phyloP scores from a whole-genome alignment of 2,329 filamentous ascomycete species.

The Alternaria longipes region DNA sequence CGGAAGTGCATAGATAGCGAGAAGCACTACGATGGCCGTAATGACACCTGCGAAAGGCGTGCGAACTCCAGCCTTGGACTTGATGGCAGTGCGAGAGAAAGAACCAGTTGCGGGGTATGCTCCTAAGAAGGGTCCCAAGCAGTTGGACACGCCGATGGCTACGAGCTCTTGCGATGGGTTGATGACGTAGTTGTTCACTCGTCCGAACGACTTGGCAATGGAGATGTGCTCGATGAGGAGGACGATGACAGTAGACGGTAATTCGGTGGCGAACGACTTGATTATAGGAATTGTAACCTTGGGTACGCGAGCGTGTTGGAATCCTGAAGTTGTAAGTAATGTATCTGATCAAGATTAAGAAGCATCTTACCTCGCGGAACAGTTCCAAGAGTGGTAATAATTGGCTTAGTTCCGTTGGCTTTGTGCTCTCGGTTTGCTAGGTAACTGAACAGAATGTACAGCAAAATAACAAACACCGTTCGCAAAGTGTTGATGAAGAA shows the following conservation, averaged over 20 bases:
- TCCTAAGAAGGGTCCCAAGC: conserved; percentile 89
- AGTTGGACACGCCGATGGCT: conserved; percentile 88
- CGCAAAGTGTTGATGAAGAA: conserved; percentile 94
- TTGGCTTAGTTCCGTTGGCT: conserved; percentile 59
- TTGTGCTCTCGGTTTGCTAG: conserved; percentile 72
- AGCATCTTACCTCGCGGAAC: conserved; percentile 74
- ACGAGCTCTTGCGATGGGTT: conserved; percentile 96
- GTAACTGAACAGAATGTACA: conserved; percentile 93
- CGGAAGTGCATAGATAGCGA: conserved; percentile 89
- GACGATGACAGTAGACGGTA: conserved; percentile 90
- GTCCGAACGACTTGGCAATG: conserved; percentile 95
- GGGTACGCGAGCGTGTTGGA: conserved; percentile 80
- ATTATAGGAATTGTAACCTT: conserved; percentile 73
- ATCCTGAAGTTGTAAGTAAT: conserved; percentile 54
- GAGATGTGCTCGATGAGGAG: conserved; percentile 96
- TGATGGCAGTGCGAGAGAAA: conserved; percentile 96
- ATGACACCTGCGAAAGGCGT: conserved; percentile 92
- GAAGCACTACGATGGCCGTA: conserved; percentile 82
- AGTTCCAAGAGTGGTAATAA: conserved; percentile 75
- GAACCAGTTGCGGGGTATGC: conserved; percentile 93
- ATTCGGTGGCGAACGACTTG: conserved; percentile 71
- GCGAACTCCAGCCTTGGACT: conserved; percentile 93
- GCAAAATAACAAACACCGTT: conserved; percentile 87
- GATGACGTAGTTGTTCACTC: conserved; percentile 97
- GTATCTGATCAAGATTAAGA: not conserved